Percentiles rank a stretch among this genome's conserved stretches.
Conservation (phyloP, 768 basidiomycete genomes). For the Phlebiopsis flavidoalba region DNA sequence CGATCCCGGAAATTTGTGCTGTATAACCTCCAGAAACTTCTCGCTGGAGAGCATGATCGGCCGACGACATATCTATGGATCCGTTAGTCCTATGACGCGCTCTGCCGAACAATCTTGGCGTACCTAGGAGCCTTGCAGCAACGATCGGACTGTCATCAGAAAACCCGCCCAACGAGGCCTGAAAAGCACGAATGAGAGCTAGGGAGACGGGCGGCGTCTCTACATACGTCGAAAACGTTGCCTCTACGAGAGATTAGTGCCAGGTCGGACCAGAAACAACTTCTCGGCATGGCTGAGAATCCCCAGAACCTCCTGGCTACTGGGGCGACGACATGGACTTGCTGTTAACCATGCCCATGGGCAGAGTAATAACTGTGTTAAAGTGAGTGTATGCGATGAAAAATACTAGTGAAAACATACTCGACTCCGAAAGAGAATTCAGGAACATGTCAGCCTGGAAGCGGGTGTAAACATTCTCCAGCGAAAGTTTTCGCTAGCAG, state of each 20-base stretch:
- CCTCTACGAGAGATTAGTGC: slow-evolving; percentile 51
- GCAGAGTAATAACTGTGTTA: slow-evolving; percentile 69
- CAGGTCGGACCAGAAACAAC: slow-evolving; percentile 64
- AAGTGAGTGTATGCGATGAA: not conserved
- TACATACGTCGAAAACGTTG: slow-evolving; percentile 61
- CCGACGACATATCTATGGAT: slow-evolving; percentile 61
- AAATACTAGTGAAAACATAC: slow-evolving; percentile 39
- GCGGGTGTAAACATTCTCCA: slow-evolving; percentile 71
- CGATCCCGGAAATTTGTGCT: slow-evolving; percentile 54
- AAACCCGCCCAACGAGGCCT: slow-evolving; percentile 71
- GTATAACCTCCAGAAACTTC: slow-evolving; percentile 84
- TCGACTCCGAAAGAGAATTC: slow-evolving; percentile 86
- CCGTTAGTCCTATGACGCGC: not conserved
- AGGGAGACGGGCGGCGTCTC: slow-evolving; percentile 71
- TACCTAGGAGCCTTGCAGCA: slow-evolving; percentile 62
- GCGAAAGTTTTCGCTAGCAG: slow-evolving; percentile 73
- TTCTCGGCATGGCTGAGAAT: slow-evolving; percentile 66
- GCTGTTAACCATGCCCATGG: slow-evolving; percentile 65
- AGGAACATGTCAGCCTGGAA: slow-evolving; percentile 87
- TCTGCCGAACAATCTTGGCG: slow-evolving; percentile 7
- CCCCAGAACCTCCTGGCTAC: slow-evolving; percentile 51
- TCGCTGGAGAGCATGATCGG: slow-evolving; percentile 75
- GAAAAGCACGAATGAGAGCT: slow-evolving; percentile 67
- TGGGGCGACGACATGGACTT: slow-evolving; percentile 34
- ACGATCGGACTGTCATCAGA: slow-evolving; percentile 44